Conservation (phyloP, 176 grass and related monocot genomes). For the Carex cristatella region DNA sequence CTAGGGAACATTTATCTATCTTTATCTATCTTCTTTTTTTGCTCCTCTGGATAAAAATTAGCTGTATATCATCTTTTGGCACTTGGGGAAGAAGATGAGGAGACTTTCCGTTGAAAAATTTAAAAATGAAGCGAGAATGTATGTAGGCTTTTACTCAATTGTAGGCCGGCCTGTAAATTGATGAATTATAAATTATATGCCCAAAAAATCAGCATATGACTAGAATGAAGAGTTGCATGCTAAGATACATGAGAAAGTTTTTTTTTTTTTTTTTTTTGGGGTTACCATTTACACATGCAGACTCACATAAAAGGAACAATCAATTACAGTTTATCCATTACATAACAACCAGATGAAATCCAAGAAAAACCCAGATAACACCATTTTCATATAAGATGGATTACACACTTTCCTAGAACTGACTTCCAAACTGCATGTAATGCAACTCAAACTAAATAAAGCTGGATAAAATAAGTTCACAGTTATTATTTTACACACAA, state of each 20-base stretch:
- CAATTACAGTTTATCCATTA: not conserved
- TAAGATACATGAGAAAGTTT: too few relatives aligned
- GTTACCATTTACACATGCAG: too few relatives aligned
- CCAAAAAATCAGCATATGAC: too few relatives aligned
- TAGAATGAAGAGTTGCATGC: too few relatives aligned
- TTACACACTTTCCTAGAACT: not conserved
- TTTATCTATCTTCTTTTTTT: not conserved
- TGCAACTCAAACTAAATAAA: too few relatives aligned
- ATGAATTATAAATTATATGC: too few relatives aligned
- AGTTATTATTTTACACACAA: too few relatives aligned
- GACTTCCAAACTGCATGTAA: too few relatives aligned
- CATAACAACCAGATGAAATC: not conserved
- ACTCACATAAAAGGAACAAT: too few relatives aligned
- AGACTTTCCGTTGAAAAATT: not conserved
- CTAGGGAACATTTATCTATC: not conserved
- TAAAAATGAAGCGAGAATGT: not conserved
- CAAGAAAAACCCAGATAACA: not conserved
- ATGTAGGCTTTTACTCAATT: not conserved
- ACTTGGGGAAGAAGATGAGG: not conserved
- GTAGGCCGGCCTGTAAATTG: not conserved
- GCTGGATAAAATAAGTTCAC: too few relatives aligned
- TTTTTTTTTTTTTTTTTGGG: too few relatives aligned
- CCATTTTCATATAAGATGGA: not conserved
- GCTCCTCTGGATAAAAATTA: not conserved
- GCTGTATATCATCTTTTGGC: not conserved